These are phyloP conservation scores for Plasmodium vinckei DNA, from an alignment of 169 alveolate genomes.

Conservation along the genomic window DNA sequence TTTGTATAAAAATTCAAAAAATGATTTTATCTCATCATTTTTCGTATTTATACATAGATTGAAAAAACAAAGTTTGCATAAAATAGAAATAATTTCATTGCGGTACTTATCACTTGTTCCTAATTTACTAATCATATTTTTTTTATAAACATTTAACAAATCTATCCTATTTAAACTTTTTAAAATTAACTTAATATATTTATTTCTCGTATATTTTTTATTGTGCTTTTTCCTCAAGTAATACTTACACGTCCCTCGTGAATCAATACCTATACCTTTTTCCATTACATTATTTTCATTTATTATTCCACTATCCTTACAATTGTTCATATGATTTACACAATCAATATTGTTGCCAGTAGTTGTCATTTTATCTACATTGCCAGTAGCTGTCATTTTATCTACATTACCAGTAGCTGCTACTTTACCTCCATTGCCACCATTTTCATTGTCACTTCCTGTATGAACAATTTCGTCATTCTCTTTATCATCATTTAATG, in stretches of 20 bases:
- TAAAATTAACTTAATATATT: not conserved
- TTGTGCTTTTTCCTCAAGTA: not conserved
- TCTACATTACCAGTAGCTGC: not conserved
- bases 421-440: not conserved
- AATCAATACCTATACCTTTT: too few relatives aligned
- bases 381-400: too few relatives aligned
- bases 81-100: not conserved
- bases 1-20: not conserved
- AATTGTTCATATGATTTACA: too few relatives aligned
- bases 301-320: too few relatives aligned
- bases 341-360: too few relatives aligned
- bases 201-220: not conserved
- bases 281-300: too few relatives aligned
- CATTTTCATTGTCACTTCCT: not conserved
- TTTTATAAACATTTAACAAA: conserved; percentile 13
- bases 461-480: not conserved
- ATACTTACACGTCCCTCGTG: not conserved
- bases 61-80: not conserved
- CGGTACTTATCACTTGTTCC: conserved; percentile 10
- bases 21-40: not conserved
- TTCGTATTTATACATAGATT: not conserved
- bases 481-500: conserved; percentile 7
- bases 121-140: conserved; percentile 14
- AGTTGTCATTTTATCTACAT: not conserved
- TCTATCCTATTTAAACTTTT: not conserved